Evolutionary conservation across 2,329 filamentous ascomycete genomes (phyloP), one percentile per base, ranked within the genome.

Genomic region (Paradendryphiella salina): DNA sequence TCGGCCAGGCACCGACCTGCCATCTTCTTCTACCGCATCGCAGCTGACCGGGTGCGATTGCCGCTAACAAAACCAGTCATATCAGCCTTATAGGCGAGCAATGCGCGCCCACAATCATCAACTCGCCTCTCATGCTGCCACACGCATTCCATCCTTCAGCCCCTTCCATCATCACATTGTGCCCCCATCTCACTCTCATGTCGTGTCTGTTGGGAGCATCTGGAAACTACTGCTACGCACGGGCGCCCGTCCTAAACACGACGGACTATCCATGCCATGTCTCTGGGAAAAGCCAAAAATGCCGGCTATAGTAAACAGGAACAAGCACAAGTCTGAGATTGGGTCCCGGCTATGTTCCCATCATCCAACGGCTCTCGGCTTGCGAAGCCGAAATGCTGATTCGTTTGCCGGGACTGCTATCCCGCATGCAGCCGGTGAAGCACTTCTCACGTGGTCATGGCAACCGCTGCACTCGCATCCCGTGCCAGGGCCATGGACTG

Each of bases 21-120:
- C 35, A 29, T 26, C 32, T 13, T 7, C 26, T 23, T 26, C 10
- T 14, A 11, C 10, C 15, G n/a, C 32, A 11, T 36, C 34, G 23
- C 35, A 47, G 39, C 33, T 43, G 56, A 42, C 43, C 41, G 32
- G 40, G 14, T 41, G 36, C 37, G 35, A 47, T 37, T 47, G 37
- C 45, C 44, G 36, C 44, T 41, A 41, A 20, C 28, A 41, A 6
- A 26, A 33, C 17, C 40, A 34, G 17, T 9, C 40, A 37, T 7
- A 36, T 26, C 23, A 26, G 23, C 23, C 23, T 9, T 26, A 26
- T 26, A 26, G 23, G 23, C 23, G 23, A 26, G 23, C 23, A 26
- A 26, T 26, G 7, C 23, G 23, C 23, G 10, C 10, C 1, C 6
- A 26, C 23, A 9, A 26, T 26, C 8, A 5, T 26, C 23, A 26